phyloP scores from a whole-genome alignment of 2,329 filamentous ascomycete species.

The Ceratocystis lukuohia region DNA sequence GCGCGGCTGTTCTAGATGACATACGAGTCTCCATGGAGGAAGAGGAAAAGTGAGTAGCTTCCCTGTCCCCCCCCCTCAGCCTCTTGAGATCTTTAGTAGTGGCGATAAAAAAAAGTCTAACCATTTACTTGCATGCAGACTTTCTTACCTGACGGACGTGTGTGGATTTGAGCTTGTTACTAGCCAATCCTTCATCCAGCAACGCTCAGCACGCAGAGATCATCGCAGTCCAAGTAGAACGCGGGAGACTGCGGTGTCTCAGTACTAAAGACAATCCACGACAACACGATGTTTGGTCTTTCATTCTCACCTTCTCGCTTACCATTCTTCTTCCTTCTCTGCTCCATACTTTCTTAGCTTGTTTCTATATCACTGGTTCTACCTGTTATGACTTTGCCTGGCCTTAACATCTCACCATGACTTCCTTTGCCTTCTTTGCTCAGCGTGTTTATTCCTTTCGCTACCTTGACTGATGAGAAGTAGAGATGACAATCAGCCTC shows the following conservation, averaged over 20 bases:
- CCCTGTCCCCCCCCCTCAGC: background rate
- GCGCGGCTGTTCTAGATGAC: conserved; percentile 60
- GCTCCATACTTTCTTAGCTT: background rate
- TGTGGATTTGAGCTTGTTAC: conserved; percentile 43
- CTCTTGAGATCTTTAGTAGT: background rate
- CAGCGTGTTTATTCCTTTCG: background rate
- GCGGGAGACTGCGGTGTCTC: conserved; percentile 15
- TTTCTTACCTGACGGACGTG: conserved; percentile 37
- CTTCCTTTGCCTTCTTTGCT: background rate
- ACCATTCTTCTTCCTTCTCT: background rate
- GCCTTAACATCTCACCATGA: background rate
- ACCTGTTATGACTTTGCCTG: background rate
- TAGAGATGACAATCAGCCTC: background rate
- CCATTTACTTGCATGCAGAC: conserved; percentile 25
- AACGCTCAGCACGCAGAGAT: conserved; percentile 22
- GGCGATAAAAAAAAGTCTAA: background rate
- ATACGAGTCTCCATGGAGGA: conserved; percentile 54
- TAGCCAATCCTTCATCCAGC: conserved; percentile 34
- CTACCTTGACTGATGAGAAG: background rate
- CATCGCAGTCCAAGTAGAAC: conserved; percentile 19
- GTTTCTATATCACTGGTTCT: conserved; percentile 6
- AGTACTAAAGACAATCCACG: background rate
- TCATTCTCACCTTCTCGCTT: background rate
- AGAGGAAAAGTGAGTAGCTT: conserved; percentile 59
- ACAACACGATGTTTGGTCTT: background rate